Evolutionary conservation across 257 asterid species (phyloP).

Genomic region (Primulina huaijiensis): DNA sequence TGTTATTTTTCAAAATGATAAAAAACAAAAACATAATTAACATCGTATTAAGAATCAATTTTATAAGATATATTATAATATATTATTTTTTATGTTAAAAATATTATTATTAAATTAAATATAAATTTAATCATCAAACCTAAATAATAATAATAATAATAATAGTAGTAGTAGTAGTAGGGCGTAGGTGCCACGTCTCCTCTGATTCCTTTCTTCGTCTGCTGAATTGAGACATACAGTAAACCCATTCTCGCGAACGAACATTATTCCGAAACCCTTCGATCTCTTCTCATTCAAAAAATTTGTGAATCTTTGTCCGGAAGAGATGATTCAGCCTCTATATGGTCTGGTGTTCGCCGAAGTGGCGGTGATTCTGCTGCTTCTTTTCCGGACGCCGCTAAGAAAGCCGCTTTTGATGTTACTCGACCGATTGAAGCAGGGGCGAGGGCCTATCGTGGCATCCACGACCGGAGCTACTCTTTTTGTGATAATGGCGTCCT

Average conservation of each 20-base stretch:
- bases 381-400: conserved; percentile 68
- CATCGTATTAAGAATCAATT: no score
- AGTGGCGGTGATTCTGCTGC: conserved; percentile 47
- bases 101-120: no score
- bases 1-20: no score
- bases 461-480: conserved; percentile 70
- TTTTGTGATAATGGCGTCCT: conserved; percentile 47
- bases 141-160: no score
- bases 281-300: no score
- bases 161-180: not conserved
- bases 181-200: not conserved
- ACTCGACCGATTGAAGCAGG: conserved; percentile 68
- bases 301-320: not conserved
- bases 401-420: conserved; percentile 50
- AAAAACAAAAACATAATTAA: no score
- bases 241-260: not conserved
- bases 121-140: no score
- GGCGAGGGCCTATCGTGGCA: conserved; percentile 70
- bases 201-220: not conserved
- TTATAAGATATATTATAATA: no score
- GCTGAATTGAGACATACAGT: not conserved
- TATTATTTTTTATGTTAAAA: no score
- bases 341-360: conserved; percentile 54
- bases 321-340: conserved; percentile 70
- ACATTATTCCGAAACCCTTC: not conserved